Evolutionary conservation across 1,284 basidiomycete genomes (phyloP).

Genomic region (Naganishia sp.): DNA sequence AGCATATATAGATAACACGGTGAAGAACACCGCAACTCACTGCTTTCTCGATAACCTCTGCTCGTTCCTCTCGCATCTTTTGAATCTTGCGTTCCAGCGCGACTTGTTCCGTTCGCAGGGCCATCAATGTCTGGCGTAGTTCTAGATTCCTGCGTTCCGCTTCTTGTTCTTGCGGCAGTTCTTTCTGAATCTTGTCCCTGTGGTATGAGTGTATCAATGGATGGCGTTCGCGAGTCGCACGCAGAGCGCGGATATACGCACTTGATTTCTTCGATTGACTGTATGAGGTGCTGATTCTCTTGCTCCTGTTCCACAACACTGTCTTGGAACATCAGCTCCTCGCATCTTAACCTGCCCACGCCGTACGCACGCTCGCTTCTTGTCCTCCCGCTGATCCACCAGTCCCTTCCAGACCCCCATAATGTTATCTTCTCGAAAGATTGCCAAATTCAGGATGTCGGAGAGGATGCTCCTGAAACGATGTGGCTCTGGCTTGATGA

Average conservation of each 20-base stretch:
- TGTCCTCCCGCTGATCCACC: slow-evolving; percentile 37
- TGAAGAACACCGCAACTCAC: not conserved
- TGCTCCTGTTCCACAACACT: slow-evolving; percentile 55
- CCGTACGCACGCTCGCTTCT: slow-evolving; percentile 39
- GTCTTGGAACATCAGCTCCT: slow-evolving; percentile 14
- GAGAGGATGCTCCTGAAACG: slow-evolving; percentile 74
- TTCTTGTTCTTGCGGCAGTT: slow-evolving; percentile 68
- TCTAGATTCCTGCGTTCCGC: slow-evolving; percentile 64
- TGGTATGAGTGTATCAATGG: not conserved
- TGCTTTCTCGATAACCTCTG: slow-evolving; percentile 25
- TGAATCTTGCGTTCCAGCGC: slow-evolving; percentile 58
- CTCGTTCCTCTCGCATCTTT: slow-evolving; percentile 38
- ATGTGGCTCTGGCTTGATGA: slow-evolving; percentile 68
- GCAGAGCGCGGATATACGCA: slow-evolving; percentile 50
- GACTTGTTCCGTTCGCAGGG: slow-evolving; percentile 63
- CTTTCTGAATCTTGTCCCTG: slow-evolving; percentile 68
- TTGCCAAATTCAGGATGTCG: slow-evolving; percentile 88
- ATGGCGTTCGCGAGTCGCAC: not conserved
- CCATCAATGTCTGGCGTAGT: slow-evolving; percentile 65
- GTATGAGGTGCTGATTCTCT: slow-evolving; percentile 60
- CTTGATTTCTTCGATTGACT: slow-evolving; percentile 65
- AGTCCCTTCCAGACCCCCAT: slow-evolving; percentile 49
- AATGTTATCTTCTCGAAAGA: slow-evolving; percentile 58
- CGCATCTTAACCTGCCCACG: not conserved
- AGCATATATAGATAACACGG: not conserved